Evolutionary conservation across 2,329 filamentous ascomycete genomes (phyloP).

Genomic region (Calonectria pseudoturangicola): DNA sequence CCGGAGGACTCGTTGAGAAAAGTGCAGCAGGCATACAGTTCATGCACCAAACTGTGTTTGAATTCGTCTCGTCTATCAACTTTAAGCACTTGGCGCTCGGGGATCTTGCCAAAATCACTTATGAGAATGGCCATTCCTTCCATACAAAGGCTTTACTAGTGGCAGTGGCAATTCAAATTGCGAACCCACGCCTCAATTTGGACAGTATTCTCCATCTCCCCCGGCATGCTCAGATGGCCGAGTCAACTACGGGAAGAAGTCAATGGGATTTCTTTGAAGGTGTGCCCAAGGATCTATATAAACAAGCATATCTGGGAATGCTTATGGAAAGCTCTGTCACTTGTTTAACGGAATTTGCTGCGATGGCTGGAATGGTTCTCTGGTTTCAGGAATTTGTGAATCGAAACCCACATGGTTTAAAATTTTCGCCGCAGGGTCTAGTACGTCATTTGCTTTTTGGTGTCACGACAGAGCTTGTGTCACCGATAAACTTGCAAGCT

Average conservation of each 20-base stretch:
- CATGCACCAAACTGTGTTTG: slow-evolving; percentile 8
- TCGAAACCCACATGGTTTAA: not conserved
- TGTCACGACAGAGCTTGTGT: not conserved
- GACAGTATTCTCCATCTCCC: not conserved
- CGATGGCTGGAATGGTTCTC: not conserved
- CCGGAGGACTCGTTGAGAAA: not conserved
- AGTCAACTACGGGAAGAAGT: not conserved
- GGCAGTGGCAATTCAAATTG: not conserved
- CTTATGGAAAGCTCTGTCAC: not conserved
- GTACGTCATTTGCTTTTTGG: not conserved
- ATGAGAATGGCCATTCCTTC: not conserved
- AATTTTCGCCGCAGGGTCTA: not conserved
- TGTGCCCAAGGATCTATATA: not conserved
- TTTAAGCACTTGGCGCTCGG: not conserved
- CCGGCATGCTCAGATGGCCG: not conserved
- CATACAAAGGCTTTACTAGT: not conserved
- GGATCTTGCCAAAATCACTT: not conserved
- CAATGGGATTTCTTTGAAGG: not conserved
- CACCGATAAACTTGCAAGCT: not conserved
- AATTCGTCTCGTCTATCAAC: not conserved
- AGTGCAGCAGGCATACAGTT: not conserved
- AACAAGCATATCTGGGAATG: not conserved
- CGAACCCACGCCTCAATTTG: not conserved
- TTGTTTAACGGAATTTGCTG: not conserved
- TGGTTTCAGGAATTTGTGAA: not conserved